A percentile compares a stretch with the other conserved stretches of the same genome.
Conservation (phyloP, 2,329 filamentous ascomycete genomes). For the Sarocladium strictum region DNA sequence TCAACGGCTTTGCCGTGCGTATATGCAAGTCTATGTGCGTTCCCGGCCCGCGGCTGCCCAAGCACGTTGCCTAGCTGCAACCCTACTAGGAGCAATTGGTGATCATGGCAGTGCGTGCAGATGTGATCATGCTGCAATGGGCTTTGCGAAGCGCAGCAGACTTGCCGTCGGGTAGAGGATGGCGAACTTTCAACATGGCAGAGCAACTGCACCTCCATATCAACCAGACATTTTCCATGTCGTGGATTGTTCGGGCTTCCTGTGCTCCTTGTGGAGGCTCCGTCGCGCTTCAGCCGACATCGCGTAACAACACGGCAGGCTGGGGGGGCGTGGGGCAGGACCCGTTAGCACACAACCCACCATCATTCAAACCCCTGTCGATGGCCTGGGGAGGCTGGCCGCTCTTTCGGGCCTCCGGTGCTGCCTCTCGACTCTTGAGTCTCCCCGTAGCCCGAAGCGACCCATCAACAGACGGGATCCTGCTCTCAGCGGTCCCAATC, state of each 20-base stretch:
- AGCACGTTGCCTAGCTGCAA: not conserved
- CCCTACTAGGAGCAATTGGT: not conserved
- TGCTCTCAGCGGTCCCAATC: not conserved
- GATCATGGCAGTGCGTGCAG: not conserved
- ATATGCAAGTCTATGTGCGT: slow-evolving; percentile 4
- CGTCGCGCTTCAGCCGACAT: slow-evolving; percentile 7
- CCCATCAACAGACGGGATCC: slow-evolving; percentile 1
- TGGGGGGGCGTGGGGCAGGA: slow-evolving; percentile 5
- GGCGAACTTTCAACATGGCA: no score
- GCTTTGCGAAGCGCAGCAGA: not conserved
- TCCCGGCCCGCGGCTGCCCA: not conserved
- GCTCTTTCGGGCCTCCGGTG: slow-evolving; percentile 1
- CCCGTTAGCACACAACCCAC: not conserved
- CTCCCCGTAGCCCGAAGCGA: slow-evolving; percentile 1
- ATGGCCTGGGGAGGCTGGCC: not conserved
- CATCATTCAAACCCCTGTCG: slow-evolving; percentile 4
- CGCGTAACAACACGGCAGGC: not conserved
- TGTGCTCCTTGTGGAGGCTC: not conserved
- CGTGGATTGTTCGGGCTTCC: not conserved
- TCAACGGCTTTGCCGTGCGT: not conserved
- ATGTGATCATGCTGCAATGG: no score
- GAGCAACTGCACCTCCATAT: no score
- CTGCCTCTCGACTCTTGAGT: slow-evolving; percentile 1
- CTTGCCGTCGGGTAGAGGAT: no score
- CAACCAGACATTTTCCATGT: no score